Conservation (phyloP, 2,329 filamentous ascomycete genomes). For the Pseudocercospora cruenta region DNA sequence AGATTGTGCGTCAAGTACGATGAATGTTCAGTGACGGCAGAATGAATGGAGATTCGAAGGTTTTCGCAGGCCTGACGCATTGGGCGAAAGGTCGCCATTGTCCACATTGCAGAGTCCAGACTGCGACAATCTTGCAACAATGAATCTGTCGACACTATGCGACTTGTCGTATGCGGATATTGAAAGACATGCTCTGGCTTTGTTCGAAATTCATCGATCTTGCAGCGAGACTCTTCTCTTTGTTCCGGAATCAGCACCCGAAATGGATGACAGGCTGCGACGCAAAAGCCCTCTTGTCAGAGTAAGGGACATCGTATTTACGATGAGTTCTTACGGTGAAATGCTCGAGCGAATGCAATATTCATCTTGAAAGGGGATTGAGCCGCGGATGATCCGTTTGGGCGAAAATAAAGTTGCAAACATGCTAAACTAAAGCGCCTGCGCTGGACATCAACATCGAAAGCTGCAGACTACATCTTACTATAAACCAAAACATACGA, state of each 20-base stretch:
- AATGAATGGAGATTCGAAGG: not conserved
- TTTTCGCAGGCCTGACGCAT: not conserved
- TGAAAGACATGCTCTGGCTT: not conserved
- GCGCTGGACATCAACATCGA: conserved; percentile 6
- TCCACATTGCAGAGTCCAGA: not conserved
- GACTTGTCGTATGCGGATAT: not conserved
- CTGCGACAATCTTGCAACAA: not conserved
- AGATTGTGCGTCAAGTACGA: not conserved
- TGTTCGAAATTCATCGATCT: not conserved
- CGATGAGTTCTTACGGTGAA: not conserved
- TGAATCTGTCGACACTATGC: not conserved
- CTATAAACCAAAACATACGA: conserved; percentile 9
- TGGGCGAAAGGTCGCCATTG: not conserved
- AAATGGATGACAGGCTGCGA: not conserved
- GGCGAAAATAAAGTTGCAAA: not conserved
- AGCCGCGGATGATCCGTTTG: not conserved
- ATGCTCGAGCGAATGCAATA: not conserved
- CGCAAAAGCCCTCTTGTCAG: not conserved
- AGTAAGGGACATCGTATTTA: not conserved
- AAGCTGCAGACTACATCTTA: conserved; percentile 1
- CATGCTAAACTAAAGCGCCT: not conserved
- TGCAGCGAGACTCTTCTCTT: not conserved
- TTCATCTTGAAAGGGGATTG: not conserved
- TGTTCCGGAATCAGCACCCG: not conserved
- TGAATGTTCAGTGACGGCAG: not conserved